Conservation (phyloP, 1,284 basidiomycete species). For the Trichosporon coremiiforme region DNA sequence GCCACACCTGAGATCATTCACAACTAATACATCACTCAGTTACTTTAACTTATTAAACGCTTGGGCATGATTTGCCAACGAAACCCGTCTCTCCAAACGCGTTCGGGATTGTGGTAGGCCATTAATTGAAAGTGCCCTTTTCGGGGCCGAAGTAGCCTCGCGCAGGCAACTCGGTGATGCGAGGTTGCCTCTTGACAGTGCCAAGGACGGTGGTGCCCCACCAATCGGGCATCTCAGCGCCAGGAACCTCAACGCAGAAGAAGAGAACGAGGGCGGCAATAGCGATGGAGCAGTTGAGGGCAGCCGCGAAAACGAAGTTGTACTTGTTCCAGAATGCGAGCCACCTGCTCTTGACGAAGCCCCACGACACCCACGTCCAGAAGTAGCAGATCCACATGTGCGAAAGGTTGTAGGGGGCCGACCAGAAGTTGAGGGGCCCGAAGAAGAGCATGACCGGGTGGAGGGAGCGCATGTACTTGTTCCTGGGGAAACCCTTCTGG, state of each 20-base stretch:
- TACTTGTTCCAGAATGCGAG: conserved; percentile 59
- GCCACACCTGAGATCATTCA: neutral
- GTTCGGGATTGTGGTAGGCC: neutral
- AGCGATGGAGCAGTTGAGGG: conserved; percentile 68
- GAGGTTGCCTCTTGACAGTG: conserved; percentile 44
- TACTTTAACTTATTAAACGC: neutral
- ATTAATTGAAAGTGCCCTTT: conserved; percentile 21
- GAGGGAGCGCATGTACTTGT: conserved; percentile 19
- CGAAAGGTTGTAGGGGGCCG: conserved; percentile 27
- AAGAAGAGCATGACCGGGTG: conserved; percentile 53
- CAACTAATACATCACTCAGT: neutral
- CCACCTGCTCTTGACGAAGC: conserved; percentile 36
- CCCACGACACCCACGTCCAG: conserved; percentile 39
- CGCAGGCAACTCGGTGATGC: conserved; percentile 22
- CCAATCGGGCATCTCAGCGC: conserved; percentile 56
- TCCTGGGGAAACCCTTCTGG: conserved; percentile 24
- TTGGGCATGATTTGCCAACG: too few relatives aligned
- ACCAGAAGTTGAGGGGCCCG: conserved; percentile 18
- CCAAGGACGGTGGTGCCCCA: conserved; percentile 65
- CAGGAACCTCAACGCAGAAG: conserved; percentile 57
- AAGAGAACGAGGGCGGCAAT: conserved; percentile 67
- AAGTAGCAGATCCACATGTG: conserved; percentile 20
- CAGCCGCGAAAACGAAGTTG: conserved; percentile 78
- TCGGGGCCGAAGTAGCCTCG: conserved; percentile 24
- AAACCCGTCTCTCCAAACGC: neutral